These are phyloP conservation scores for Warburgia ugandensis DNA, from an alignment of 164 flowering plant genomes.

Conservation along the genomic window DNA sequence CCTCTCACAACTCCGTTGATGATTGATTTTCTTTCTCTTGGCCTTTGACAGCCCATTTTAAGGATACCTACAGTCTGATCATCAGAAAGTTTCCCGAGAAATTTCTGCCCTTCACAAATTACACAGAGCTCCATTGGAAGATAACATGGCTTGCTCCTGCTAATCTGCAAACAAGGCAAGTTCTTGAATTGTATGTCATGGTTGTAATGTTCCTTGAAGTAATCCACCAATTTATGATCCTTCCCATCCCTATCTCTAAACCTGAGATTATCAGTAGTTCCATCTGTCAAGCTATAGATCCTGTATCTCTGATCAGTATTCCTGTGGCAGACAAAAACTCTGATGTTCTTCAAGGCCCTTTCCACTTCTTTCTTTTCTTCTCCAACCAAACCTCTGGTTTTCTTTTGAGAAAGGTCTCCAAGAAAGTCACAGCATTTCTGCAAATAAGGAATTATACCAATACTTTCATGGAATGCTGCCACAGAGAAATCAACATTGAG, in stretches of 20 bases:
- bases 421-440: slow-evolving; percentile 74
- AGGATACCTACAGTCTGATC: slow-evolving; percentile 82
- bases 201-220: slow-evolving; percentile 80
- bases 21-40: slow-evolving; percentile 63
- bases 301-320: slow-evolving; percentile 78
- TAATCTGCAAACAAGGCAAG: slow-evolving; percentile 88
- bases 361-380: slow-evolving; percentile 86
- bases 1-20: slow-evolving; percentile 69
- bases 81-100: slow-evolving; percentile 84
- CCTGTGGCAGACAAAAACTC: slow-evolving; percentile 83
- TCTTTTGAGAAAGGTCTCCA: slow-evolving; percentile 55
- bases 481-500: slow-evolving; percentile 87
- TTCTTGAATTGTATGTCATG: slow-evolving; percentile 78
- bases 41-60: slow-evolving; percentile 82
- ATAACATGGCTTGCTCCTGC: slow-evolving; percentile 88
- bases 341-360: slow-evolving; percentile 68
- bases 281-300: slow-evolving; percentile 66
- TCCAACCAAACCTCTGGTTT: slow-evolving; percentile 37
- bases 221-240: slow-evolving; percentile 49
- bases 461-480: slow-evolving; percentile 91
- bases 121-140: slow-evolving; percentile 97
- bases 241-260: slow-evolving; percentile 73
- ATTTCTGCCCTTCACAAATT: slow-evolving; percentile 94
- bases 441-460: slow-evolving; percentile 73
- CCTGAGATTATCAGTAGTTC: slow-evolving; percentile 63